A percentile compares a stretch with the other conserved stretches of the same genome.
These are phyloP conservation scores for Cytospora paraplurivora DNA, from an alignment of 2,329 filamentous ascomycete species.

Conservation along the genomic window DNA sequence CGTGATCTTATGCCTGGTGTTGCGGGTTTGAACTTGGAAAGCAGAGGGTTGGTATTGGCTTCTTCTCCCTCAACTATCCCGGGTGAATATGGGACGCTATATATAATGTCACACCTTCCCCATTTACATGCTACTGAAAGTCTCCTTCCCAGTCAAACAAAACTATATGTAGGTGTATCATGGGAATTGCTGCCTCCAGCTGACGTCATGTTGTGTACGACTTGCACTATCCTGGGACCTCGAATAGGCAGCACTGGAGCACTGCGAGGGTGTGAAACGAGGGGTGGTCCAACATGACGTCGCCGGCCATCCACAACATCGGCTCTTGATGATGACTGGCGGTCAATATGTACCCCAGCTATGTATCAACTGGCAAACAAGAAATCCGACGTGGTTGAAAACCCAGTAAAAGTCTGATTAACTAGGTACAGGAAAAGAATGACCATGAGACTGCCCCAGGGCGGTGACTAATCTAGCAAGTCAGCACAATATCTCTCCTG, in stretches of 20 bases:
- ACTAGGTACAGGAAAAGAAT: too few relatives aligned
- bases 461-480: too few relatives aligned
- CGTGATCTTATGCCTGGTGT: too few relatives aligned
- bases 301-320: not conserved
- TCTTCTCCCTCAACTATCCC: too few relatives aligned
- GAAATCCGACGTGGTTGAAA: not conserved
- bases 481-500: too few relatives aligned
- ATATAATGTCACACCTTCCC: not conserved
- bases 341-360: not conserved
- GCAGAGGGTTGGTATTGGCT: too few relatives aligned
- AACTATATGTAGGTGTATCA: not conserved
- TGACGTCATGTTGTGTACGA: constrained; percentile 9
- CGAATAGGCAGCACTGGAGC: not conserved
- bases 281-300: not conserved
- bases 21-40: too few relatives aligned
- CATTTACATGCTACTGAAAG: not conserved
- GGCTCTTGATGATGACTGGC: not conserved
- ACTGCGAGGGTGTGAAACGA: constrained; percentile 1
- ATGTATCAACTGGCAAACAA: not conserved
- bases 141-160: not conserved
- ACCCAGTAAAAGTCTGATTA: too few relatives aligned
- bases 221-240: not conserved
- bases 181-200: constrained; percentile 6
- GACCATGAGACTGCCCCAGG: too few relatives aligned
- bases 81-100: too few relatives aligned